A percentile compares a stretch with the other conserved stretches of the same genome.
phyloP scores from a whole-genome alignment of 345 rosid species.

The Aquilaria sinensis region DNA sequence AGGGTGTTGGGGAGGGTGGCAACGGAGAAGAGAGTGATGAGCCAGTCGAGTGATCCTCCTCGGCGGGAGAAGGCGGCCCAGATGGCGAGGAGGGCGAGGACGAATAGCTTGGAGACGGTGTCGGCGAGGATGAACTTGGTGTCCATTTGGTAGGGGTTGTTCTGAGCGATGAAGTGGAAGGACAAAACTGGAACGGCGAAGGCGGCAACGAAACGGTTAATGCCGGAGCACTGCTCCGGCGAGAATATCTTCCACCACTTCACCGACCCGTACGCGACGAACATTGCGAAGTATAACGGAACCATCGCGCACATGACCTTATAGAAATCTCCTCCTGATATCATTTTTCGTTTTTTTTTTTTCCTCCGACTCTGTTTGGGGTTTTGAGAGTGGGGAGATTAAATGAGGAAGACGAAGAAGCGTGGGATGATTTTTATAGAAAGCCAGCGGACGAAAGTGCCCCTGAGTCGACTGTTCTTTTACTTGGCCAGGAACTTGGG shows the following conservation, averaged over 20 bases:
- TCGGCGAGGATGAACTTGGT: conserved; percentile 41
- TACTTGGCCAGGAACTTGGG: conserved; percentile 7
- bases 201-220: conserved; percentile 42
- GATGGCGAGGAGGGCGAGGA: conserved; percentile 20
- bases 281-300: conserved; percentile 33
- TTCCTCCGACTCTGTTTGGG: not conserved
- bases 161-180: conserved; percentile 45
- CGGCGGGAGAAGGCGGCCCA: conserved; percentile 28
- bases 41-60: conserved; percentile 37
- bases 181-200: conserved; percentile 47
- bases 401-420: not conserved
- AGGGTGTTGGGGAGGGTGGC: conserved; percentile 50
- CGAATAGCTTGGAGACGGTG: conserved; percentile 30
- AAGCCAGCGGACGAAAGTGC: conserved; percentile 19
- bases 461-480: conserved; percentile 13
- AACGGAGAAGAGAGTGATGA: conserved; percentile 43
- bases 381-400: too few relatives aligned
- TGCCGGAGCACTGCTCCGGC: conserved; percentile 44
- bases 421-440: conserved; percentile 17
- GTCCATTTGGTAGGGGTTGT: conserved; percentile 48
- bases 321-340: conserved; percentile 33
- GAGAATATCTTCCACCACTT: conserved; percentile 54
- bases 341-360: conserved; percentile 23
- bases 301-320: conserved; percentile 54
- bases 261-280: conserved; percentile 43